Evolutionary conservation across 495 filamentous ascomycete genomes (phyloP), one percentile per base, ranked within the genome.

Genomic region (Bathelium albidoporum): DNA sequence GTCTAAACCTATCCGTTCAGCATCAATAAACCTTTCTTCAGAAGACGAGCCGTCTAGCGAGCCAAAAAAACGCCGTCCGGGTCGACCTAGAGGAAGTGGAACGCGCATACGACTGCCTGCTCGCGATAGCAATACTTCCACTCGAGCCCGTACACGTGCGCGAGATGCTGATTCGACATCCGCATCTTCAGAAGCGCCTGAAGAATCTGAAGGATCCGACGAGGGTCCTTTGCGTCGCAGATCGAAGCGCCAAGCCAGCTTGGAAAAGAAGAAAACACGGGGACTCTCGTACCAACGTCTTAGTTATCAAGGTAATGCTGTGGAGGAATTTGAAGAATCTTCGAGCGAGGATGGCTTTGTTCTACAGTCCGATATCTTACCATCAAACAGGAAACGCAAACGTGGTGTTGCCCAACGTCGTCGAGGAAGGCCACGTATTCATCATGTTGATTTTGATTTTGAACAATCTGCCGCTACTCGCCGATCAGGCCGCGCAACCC

Each of bases 401-500:
- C 36, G 49, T 29, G 49, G 49, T 24, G 29, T 55, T 29, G 49
- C 49, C 16, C 49, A 29, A 29, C 49, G 22, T 26, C 49, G 20
- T 28, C 49, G 20, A 10, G 49, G 49, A 10, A 3, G 49, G 16
- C 49, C 49, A 29, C 9, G 5, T 29, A 55, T 55, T 10, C 9
- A 55, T 28, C 11, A 10, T 3, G 49, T 28, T 55, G 49, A 29
- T 9, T 28, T 16, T 26, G 49, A 55, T 20, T 55, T 28, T 29
- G 49, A 55, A n/a, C 58, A n/a, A 62, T 55, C 66, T 43, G 55
- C 67, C 63, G 67, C 43, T 60, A 12, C 65, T 26, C 59, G 75
- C 16, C 71, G 70, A 41, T 77, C 75, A 32, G 72, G 69, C 16
- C 73, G 75, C 26, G 39, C 75, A 4, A 76, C 70, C 14, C 63